These are phyloP conservation scores for Laburnicola sp. DNA, from an alignment of 2,329 filamentous ascomycete species.

Conservation along the genomic window DNA sequence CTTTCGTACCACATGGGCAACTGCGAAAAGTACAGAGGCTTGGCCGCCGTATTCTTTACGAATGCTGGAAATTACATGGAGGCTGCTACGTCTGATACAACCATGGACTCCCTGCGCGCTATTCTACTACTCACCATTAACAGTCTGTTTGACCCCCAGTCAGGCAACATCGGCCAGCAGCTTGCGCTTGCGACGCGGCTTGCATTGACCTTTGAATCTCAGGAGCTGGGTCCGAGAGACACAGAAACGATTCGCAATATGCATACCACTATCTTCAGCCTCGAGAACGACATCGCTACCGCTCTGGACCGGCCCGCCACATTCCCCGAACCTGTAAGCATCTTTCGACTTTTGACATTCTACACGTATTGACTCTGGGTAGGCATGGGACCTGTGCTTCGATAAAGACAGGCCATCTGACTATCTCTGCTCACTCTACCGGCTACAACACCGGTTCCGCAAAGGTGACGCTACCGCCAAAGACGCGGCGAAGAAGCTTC, in stretches of 20 bases:
- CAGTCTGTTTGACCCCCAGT: conserved; percentile 41
- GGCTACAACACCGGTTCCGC: conserved; percentile 41
- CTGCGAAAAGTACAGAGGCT: conserved; percentile 33
- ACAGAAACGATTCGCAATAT: conserved; percentile 31
- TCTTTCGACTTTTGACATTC: neutral
- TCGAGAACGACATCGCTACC: conserved; percentile 43
- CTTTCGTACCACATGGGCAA: conserved; percentile 36
- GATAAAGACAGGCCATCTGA: conserved; percentile 32
- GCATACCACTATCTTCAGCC: conserved; percentile 41
- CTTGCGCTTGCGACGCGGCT: conserved; percentile 42
- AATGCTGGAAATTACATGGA: conserved; percentile 39
- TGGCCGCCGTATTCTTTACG: conserved; percentile 33
- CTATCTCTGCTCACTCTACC: conserved; percentile 41
- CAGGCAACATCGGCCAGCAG: conserved; percentile 43
- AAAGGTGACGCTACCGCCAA: conserved; percentile 31
- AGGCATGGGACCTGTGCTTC: conserved; percentile 37
- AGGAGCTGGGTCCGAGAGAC: conserved; percentile 30
- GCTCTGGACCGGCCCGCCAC: conserved; percentile 40
- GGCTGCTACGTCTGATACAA: conserved; percentile 36
- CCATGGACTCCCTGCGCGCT: conserved; percentile 36
- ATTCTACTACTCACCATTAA: conserved; percentile 41
- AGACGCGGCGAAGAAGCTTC: conserved; percentile 24
- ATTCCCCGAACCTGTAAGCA: conserved; percentile 41
- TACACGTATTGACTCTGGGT: conserved; percentile 13
- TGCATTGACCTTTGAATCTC: conserved; percentile 34